Base-by-base conservation (phyloP, 345 rosid genomes). In the Salix brachista region DNA sequence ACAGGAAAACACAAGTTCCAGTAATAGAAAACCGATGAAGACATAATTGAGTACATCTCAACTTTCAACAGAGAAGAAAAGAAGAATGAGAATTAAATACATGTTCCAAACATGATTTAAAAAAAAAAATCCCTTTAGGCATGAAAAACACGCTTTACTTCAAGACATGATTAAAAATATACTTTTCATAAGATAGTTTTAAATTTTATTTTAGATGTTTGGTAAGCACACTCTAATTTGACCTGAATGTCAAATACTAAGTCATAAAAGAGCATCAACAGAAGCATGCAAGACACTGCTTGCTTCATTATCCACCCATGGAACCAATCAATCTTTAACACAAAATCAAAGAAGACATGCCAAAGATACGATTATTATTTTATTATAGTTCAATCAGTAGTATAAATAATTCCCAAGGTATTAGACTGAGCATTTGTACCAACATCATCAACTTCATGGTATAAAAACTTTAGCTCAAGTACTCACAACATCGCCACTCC, bases 401-500 rank as follows among this genome's bases (percentile, higher is more conserved):
- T 41, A 14, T 42, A 28, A 8, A 77, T 54, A 37, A 77, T 28
- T 77, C 44, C 73, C 25, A 73, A 14, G 71, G 65, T 25, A 68
- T 78, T 52, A 16, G 54, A 54, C 69, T 46, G 65, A 69, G 30
- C 30, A 60, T 17, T 46, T 46, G 62, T 26, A 65, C 32, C 62
- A 50, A 65, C 44, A 75, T 77, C 10, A 72, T 70, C 77, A 73
- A 39, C 28, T 11, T 46, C 41, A 44, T 72, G 56, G 50, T 11
- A 34, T 21, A 69, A 50, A 74, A 77, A 61, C 42, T 75, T 74
- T 19, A 69, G 82, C 16, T 46, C 18, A 46, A 46, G 74, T 76
- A 90, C 97, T 89, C 82, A 95, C 99, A 89, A 95, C 99, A 86
- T 95, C 99, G 74, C 99, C 99, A 62, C 97, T 95, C 98, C 97